Base-by-base conservation (phyloP, 169 alveolate genomes). In the Cryptosporidium canis region DNA sequence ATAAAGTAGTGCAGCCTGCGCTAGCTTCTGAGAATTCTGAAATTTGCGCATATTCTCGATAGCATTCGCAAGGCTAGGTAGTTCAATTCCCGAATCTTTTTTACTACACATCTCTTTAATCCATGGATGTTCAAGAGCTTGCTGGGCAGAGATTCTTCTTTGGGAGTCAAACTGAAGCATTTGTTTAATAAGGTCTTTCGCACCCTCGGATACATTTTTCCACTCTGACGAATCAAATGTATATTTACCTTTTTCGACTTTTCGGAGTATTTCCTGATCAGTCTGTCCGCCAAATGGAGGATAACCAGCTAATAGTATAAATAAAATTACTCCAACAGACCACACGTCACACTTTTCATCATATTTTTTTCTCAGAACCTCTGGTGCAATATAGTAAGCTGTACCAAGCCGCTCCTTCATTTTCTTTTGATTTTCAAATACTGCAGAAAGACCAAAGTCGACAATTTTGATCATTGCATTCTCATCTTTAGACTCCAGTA, bases 251-350 rank as follows among this genome's bases (percentile, higher is more conserved):
- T 87, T 83, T 87, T 91, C 93, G 35, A 98, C 97, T 83, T 92
- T 94, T 31, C 90, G 70, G 18, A 95, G 93, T 9, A 97, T 96
- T 44, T 96, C 98, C 24, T 92, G 93, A 85, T 97, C 98, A 43
- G 92, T 92, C 66, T 93, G 92, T 27, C 98, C 99, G 33, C 95
- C 95, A 85, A 97, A 97, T 12, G 99, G 98, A 0, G 98, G 98
- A 85, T 93, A 93, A 18, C 94, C 95, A 9, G 93, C 85, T 14
- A 90, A 85, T 8, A 93, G 83, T 16, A 95, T 95, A 67, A 93
- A 95, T 47, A 95, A 68, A 39, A 95, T 95, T 33, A 96, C 97
- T 24, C 98, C 98, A 64, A 95, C 93, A 39, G 97, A 93, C 98
- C 98, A 96, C 0, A 94, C 90, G 92, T 96, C 98, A 47, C 98